A percentile compares a stretch with the other conserved stretches of the same genome.
Evolutionary conservation across 108 stramenopile species (phyloP).

Genomic region (Parietichytrium sp.): DNA sequence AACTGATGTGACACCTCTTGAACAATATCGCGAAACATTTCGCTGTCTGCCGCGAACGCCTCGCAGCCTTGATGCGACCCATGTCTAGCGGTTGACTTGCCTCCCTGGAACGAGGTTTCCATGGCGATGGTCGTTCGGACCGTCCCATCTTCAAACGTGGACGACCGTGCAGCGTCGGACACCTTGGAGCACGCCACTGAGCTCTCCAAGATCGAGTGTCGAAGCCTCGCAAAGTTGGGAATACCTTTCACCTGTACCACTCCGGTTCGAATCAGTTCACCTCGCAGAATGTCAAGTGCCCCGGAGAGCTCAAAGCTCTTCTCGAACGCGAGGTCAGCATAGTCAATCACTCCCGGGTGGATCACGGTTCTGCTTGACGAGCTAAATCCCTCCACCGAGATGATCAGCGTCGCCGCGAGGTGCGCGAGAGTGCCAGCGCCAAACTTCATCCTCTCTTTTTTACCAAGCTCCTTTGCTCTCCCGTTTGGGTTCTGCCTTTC

Average conservation of each 20-base stretch:
- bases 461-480: no score
- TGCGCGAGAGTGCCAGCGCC: no score
- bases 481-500: no score
- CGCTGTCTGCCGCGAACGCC: background rate
- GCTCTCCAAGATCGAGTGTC: background rate
- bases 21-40: background rate
- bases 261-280: background rate
- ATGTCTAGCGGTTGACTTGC: background rate
- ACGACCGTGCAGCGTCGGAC: background rate
- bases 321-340: slow-evolving; percentile 22
- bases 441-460: no score
- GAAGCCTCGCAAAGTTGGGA: background rate
- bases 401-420: no score
- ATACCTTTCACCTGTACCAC: slow-evolving; percentile 24
- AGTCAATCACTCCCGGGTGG: no score
- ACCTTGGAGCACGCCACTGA: background rate
- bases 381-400: no score
- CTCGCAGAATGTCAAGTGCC: background rate
- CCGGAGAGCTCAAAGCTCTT: background rate
- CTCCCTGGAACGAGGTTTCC: background rate
- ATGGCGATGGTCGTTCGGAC: background rate
- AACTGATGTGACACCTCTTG: background rate
- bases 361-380: no score
- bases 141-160: background rate
- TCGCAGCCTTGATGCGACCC: background rate